These are phyloP conservation scores for Plasmodium fragile DNA, from an alignment of 169 alveolate species.

Conservation along the genomic window DNA sequence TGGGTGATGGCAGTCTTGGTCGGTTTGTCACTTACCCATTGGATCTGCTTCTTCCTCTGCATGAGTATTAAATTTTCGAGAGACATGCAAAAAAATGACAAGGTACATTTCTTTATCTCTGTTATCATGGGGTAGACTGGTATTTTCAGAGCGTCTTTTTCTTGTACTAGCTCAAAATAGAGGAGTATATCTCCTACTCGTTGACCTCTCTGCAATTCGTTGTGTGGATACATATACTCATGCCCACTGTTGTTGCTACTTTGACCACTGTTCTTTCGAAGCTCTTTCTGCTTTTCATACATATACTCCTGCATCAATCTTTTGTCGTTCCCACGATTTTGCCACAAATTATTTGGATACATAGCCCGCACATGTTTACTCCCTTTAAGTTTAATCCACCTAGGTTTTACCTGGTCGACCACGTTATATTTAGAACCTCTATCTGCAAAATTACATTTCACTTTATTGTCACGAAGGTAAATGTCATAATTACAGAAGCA, in stretches of 20 bases:
- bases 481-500: constrained; percentile 71
- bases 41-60: constrained; percentile 37
- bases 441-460: constrained; percentile 69
- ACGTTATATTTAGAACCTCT: constrained; percentile 73
- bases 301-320: constrained; percentile 51
- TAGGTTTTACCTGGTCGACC: constrained; percentile 83
- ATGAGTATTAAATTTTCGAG: constrained; percentile 84
- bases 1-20: background rate
- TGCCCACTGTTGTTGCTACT: background rate
- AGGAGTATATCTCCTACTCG: constrained; percentile 87
- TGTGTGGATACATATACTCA: constrained; percentile 35
- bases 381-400: constrained; percentile 91
- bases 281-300: constrained; percentile 49
- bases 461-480: constrained; percentile 65
- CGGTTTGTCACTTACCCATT: background rate
- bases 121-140: constrained; percentile 92
- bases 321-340: constrained; percentile 52
- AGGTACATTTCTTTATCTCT: constrained; percentile 83
- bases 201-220: constrained; percentile 39
- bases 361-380: constrained; percentile 77
- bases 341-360: constrained; percentile 71
- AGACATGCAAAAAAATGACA: constrained; percentile 84
- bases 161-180: constrained; percentile 87
- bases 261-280: background rate
- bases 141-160: constrained; percentile 85